Conservation (phyloP, 2,329 filamentous ascomycete species). For the Uncinocarpus reesii region DNA sequence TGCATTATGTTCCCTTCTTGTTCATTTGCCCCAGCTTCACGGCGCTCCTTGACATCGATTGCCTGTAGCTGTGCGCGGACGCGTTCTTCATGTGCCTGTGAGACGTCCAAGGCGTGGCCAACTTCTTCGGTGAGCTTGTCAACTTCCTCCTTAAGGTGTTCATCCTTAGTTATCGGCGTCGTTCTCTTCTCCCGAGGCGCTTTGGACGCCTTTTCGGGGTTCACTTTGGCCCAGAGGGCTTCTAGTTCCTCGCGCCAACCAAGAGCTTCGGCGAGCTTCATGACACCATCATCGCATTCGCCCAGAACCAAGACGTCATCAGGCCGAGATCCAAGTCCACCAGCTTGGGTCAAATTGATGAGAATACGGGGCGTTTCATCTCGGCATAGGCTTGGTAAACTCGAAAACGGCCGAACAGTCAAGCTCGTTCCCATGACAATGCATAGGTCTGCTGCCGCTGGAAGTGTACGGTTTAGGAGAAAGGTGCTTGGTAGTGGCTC, state of each 20-base stretch:
- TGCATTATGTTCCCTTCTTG: neutral
- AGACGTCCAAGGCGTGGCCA: constrained; percentile 44
- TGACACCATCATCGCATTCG: constrained; percentile 72
- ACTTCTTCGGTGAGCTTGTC: constrained; percentile 49
- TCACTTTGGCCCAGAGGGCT: constrained; percentile 57
- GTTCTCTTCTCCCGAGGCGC: constrained; percentile 24
- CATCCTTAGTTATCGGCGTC: constrained; percentile 42
- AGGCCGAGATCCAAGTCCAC: constrained; percentile 60
- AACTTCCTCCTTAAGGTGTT: constrained; percentile 48
- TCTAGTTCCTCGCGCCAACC: constrained; percentile 85
- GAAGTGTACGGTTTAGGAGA: constrained; percentile 47
- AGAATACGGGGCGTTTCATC: constrained; percentile 63
- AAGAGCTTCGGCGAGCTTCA: constrained; percentile 64
- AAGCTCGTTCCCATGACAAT: constrained; percentile 86
- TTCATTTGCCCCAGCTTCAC: neutral
- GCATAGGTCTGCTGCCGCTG: constrained; percentile 59
- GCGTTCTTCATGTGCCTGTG: constrained; percentile 37
- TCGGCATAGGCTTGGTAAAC: constrained; percentile 55
- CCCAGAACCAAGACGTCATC: constrained; percentile 81
- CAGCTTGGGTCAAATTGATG: constrained; percentile 78
- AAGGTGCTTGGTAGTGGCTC: constrained; percentile 60
- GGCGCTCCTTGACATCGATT: constrained; percentile 12
- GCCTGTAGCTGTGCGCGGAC: constrained; percentile 25
- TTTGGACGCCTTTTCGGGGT: constrained; percentile 49
- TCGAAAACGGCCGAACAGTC: constrained; percentile 79